These are phyloP conservation scores for Leccinum arenicola DNA, from an alignment of 768 basidiomycete species.

Conservation along the genomic window DNA sequence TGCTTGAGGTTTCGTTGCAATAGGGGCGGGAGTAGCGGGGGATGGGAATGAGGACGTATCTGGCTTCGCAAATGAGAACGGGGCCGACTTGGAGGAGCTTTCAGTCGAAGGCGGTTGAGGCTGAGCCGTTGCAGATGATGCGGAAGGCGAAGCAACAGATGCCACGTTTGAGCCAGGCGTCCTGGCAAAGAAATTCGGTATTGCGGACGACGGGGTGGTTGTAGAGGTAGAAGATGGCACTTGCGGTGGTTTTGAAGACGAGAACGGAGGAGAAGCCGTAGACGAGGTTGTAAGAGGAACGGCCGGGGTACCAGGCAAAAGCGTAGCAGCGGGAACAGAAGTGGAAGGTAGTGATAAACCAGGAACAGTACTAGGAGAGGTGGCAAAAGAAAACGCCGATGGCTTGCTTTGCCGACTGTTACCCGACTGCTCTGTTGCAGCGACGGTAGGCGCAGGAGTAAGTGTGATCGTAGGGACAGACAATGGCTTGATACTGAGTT, in stretches of 20 bases:
- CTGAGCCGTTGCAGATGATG: constrained; percentile 6
- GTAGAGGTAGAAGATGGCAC: constrained; percentile 4
- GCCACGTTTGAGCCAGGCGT: constrained; percentile 13
- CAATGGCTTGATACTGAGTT: constrained; percentile 18
- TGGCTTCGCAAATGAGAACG: constrained; percentile 18
- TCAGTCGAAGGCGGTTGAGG: constrained; percentile 9
- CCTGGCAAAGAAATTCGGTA: constrained; percentile 34
- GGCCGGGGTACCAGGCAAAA: constrained; percentile 7
- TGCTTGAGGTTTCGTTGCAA: constrained; percentile 11
- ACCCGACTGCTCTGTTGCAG: constrained; percentile 6
- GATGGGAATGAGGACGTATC: constrained; percentile 24
- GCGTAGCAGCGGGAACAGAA: constrained; percentile 9
- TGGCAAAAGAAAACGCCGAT: constrained; percentile 18
- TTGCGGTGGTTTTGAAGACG: constrained; percentile 18
- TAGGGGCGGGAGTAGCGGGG: constrained; percentile 4
- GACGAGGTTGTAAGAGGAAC: constrained; percentile 13
- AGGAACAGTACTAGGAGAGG: constrained; percentile 2
- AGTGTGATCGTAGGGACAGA: constrained; percentile 29
- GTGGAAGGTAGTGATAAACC: constrained; percentile 3
- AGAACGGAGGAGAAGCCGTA: constrained; percentile 8
- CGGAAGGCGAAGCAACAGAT: constrained; percentile 7
- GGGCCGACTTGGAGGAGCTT: constrained; percentile 9
- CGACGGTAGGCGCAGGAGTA: constrained; percentile 21
- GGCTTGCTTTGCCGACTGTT: constrained; percentile 15
- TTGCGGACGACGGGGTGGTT: constrained; percentile 5